Base-by-base conservation (phyloP, 2,329 filamentous ascomycete species). In the Sphaerulina populicola region DNA sequence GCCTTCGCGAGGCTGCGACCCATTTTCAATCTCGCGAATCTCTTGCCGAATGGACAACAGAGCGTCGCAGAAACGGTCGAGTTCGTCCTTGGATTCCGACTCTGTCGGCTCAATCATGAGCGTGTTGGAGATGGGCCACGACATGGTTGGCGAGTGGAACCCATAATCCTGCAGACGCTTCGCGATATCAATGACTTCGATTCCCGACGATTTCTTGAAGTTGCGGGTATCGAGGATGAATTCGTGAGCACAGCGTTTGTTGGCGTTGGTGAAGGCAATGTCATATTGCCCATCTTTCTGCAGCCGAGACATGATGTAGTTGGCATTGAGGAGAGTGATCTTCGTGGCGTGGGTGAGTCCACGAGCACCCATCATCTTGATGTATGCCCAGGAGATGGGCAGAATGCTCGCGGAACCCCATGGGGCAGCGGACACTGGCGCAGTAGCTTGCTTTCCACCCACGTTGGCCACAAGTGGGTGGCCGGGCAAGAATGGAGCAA, bases 21-120 rank as follows among this genome's bases (percentile, higher is more conserved):
- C 90, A 56, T 85, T 79, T 71, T 96, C 91, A 15, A 97, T 73
- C 46, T 85, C 85, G 30, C 79, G 77, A 61, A 97, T 96, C 72
- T 97, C 91, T 53, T 79, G 70, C 14, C 91, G 81, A 66, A 97
- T 97, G 50, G 80, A 81, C 62, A 97, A 86, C 38, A 97, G 75
- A 0, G 91, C 88, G 58, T 96, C 85, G 55, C 89, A 87, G 75
- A 96, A 96, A 18, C 91, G 84, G 69, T 96, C 91, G 2, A 97
- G 80, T 74, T 97, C 91, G 56, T 85, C 85, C 69, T 93, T 90
- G 70, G 81, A 87, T 75, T 97, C 91, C 11, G 85, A 90, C 72
- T 96, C 91, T 0, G 91, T 97, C 2, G 91, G 91, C 74, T 97
- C 91, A 59, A 97, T 94, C 91, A 97, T 97, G 40, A 97, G 80